Base-by-base conservation (phyloP, 2,329 filamentous ascomycete species). In the Mollisia scopiformis region DNA sequence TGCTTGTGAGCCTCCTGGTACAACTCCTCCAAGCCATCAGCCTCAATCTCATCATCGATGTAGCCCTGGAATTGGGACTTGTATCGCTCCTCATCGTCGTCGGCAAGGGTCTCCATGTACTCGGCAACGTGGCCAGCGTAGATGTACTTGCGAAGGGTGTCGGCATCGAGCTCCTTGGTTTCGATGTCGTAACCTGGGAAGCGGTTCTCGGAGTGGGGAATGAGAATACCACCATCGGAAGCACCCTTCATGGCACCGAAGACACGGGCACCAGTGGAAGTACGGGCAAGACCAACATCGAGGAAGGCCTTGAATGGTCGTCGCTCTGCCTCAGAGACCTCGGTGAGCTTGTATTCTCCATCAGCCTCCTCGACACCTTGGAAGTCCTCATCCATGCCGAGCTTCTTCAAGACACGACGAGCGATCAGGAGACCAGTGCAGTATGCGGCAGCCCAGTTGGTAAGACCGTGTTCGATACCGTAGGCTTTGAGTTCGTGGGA, bases 161-260 rank as follows among this genome's bases (percentile, higher is more conserved):
- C 95, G 75, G 93, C 87, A 75, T 99, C 95, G 75, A 99, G 92
- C 88, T 98, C 94, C 90, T 99, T 93, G 80, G 84, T 82, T 86
- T 99, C 95, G 31, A 97, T 91, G 79, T 99, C 95, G 89, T 84
- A 99, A 75, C 95, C 95, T 75, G 95, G 95, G 92, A 99, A 99
- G 75, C 95, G 94, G 88, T 95, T 97, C 88, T 98, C 93, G 74
- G 92, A 97, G 91, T 99, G 95, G 74, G 95, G 95, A 73, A 99
- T 84, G 80, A 93, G 88, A 81, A 99, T 91, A 80, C 95, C 95
- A 81, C 95, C 95, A 81, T 99, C 95, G 50, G 93, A 98, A 75
- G 93, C 94, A 86, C 95, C 95, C 91, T 99, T 99, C 91, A 99
- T 93, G 82, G 94, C 95, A 82, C 92, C 95, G 79, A 99, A 99